A percentile compares a stretch with the other conserved stretches of the same genome.
Evolutionary conservation across 176 grass and related monocot species (phyloP).

Genomic region (Lolium rigidum): DNA sequence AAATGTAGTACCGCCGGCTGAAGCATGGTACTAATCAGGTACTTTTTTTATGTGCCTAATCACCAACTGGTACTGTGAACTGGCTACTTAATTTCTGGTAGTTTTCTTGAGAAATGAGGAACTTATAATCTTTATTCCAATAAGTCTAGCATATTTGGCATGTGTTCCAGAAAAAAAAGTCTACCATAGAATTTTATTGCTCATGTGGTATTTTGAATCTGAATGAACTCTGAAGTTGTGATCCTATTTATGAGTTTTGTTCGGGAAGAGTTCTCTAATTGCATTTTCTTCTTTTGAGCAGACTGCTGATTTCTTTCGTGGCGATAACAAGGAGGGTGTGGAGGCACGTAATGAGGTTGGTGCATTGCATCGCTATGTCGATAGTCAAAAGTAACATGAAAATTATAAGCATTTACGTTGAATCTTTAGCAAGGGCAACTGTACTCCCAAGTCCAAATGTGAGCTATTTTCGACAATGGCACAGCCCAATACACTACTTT

Average conservation of each 20-base stretch:
- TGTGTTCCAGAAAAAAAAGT: neutral
- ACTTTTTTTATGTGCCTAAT: conserved; percentile 15
- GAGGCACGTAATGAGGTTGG: conserved; percentile 98
- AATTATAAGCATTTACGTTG: neutral
- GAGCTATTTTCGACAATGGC: neutral
- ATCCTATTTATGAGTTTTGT: conserved; percentile 24
- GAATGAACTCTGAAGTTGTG: conserved; percentile 10
- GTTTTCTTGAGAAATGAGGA: conserved; percentile 19
- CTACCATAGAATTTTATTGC: neutral
- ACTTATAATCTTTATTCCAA: conserved; percentile 12
- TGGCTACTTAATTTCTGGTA: conserved; percentile 15
- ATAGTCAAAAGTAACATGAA: neutral
- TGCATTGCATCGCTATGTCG: conserved; percentile 12
- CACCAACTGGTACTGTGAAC: neutral
- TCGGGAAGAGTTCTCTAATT: conserved; percentile 44
- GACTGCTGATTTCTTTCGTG: conserved; percentile 95
- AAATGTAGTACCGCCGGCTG: conserved; percentile 84
- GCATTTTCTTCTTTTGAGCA: conserved; percentile 54
- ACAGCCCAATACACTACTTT: neutral
- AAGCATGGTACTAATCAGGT: conserved; percentile 98
- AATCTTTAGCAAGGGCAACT: conserved; percentile 1
- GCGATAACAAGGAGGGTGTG: conserved; percentile 94
- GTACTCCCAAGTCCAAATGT: conserved; percentile 8
- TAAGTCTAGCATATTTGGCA: too few species aligned
- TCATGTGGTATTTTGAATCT: conserved; percentile 16